Percentiles rank a stretch among this genome's conserved stretches.
These are phyloP conservation scores for Lachnellula arida DNA, from an alignment of 2,329 filamentous ascomycete genomes.

Conservation along the genomic window DNA sequence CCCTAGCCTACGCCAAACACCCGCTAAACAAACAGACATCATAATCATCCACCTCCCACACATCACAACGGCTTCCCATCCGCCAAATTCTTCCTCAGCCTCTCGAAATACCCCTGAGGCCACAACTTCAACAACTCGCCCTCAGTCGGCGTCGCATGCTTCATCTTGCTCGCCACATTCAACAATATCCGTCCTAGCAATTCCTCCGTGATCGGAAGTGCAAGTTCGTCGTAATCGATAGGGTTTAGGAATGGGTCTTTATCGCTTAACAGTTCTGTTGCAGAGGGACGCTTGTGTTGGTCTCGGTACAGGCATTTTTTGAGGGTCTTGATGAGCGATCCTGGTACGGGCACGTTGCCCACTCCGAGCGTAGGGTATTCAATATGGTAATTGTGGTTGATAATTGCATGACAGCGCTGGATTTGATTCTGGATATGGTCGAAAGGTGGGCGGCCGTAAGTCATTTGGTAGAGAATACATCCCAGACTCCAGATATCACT, in stretches of 20 bases:
- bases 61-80: conserved; percentile 20
- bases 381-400: conserved; percentile 70
- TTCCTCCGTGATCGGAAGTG: conserved; percentile 58
- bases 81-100: conserved; percentile 38
- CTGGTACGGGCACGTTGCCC: conserved; percentile 58
- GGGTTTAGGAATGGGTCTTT: conserved; percentile 62
- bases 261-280: conserved; percentile 54
- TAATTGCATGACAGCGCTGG: conserved; percentile 80
- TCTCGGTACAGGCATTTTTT: conserved; percentile 59
- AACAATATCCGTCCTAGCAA: conserved; percentile 57
- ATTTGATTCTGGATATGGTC: conserved; percentile 86
- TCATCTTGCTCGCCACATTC: conserved; percentile 55
- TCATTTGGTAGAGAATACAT: conserved; percentile 97
- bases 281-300: conserved; percentile 57
- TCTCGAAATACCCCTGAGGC: conserved; percentile 59
- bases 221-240: conserved; percentile 47
- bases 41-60: neutral
- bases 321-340: conserved; percentile 56
- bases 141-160: conserved; percentile 54
- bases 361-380: conserved; percentile 67
- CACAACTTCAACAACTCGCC: conserved; percentile 50
- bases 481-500: conserved; percentile 95
- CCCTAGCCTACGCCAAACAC: neutral
- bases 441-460: conserved; percentile 94
- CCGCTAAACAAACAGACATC: neutral